Base-by-base conservation (phyloP, 148 eudicot species). In the Spergularia marina region DNA sequence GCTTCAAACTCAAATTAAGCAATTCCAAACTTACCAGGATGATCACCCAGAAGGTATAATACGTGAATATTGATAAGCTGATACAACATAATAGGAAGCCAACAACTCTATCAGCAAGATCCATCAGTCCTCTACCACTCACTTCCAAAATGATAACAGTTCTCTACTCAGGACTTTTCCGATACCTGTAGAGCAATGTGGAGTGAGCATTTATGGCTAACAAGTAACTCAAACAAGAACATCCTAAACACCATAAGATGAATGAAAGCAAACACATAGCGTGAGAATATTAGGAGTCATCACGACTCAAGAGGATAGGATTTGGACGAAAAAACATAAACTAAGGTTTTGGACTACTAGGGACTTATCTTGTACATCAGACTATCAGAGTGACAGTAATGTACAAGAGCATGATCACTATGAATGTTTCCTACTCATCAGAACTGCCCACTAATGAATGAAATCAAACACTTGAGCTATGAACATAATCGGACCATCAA, bases 31-130 rank as follows among this genome's bases (percentile, higher is more conserved):
- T 86, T 23, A 91, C 98, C 89, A 94, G 76, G 68, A 91, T 90
- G 80, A 94, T 87, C 72, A 94, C 91, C 98, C 98, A 94, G 74
- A 94, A 90, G 56, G 97, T 91, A 79, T 91, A 91, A 76, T 94
- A 94, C 6, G 98, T 88, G 84, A 94, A 94, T 78, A 94, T 76
- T 67, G 91, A 86, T 78, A 94, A 76, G 85, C 98, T 94, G 71
- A 72, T 84, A 51, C 87, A 67, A 17, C 94, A 81, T 67, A 94
- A 75, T 21, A 91, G 70, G 59, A 91, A 83, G 65, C 98, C 97
- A 77, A 94, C 91, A 6, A 89, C 97, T 74, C 90, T 88, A 78
- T 94, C 98, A 39, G 98, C 98, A 74, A 91, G 80, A 62, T 91
- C 98, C 98, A 94, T 94, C 60, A 78, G 58, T 54, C 40, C 17